Base-by-base conservation (phyloP, 352 stramenopile genomes). In the Globisporangium polare region DNA sequence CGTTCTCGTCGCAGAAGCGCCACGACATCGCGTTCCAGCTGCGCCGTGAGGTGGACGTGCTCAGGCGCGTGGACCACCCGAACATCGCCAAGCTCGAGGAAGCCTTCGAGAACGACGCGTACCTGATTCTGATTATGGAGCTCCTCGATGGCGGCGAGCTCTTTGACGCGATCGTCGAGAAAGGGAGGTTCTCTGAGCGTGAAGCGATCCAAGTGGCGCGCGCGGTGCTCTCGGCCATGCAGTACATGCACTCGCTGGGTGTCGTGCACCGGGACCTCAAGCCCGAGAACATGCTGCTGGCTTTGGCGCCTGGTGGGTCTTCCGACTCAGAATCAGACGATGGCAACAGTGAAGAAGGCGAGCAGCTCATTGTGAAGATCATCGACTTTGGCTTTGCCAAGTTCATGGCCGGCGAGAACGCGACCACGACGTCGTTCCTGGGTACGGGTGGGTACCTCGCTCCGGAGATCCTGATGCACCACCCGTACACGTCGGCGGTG, bases 361-460 rank as follows among this genome's bases (percentile, higher is more conserved):
- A 62, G 24, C 35, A 58, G 5, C 39, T 92, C 55, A 59, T 76
- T 2, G 74, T 99, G 15, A 99, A 99, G 77, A 98, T 99, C 58
- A 99, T 99, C 68, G 97, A 99, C 77, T 99, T 99, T 87, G 97
- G 97, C 7, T 89, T 99, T 45, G 90, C 90, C 37, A 99, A 99
- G 71, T 77, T 97, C 45, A 67, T 96, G 26, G 68, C 77, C 10
- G 62, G 72, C 9, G 71, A 86, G 15, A 60, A 73, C 6, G 82
- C 64, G 31, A 82, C 77, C 20, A 89, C 81, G 54, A 87, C 76
- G 0, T 86, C 78, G 41, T 94, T 95, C 69, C 56, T 95, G 9
- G 86, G 86, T 37, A 95, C 86, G 0, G 75, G 80, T 2, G 97
- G 97, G 17, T 99, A 99, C 71, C 73, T 99, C 6, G 96, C 97